Evolutionary conservation across 805 yeast genomes (phyloP).

Genomic region (Spathaspora gorwiae): DNA sequence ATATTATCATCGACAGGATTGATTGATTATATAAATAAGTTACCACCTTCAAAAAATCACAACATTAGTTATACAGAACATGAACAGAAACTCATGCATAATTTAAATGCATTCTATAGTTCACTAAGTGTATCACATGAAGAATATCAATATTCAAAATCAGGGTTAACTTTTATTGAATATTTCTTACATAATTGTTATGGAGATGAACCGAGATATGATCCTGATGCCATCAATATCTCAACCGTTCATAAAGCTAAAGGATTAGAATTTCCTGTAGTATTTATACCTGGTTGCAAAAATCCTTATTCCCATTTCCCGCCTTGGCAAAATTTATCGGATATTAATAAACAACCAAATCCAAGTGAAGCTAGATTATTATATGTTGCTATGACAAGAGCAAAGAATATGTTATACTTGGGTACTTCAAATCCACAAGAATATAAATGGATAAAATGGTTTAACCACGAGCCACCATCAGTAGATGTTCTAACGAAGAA

Average conservation of each 20-base stretch:
- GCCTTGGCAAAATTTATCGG: constrained; percentile 3
- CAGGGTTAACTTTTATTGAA: constrained; percentile 25
- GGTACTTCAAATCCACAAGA: constrained; percentile 11
- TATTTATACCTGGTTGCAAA: constrained; percentile 38
- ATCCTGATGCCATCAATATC: constrained; percentile 39
- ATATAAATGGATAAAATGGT: background rate
- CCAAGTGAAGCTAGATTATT: constrained; percentile 34
- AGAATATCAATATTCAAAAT: constrained; percentile 7
- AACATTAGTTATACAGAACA: background rate
- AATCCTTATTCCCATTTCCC: background rate
- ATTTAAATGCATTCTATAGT: constrained; percentile 16
- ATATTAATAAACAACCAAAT: background rate
- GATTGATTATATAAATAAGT: constrained; percentile 17
- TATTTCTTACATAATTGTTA: constrained; percentile 39
- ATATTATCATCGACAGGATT: constrained; percentile 22
- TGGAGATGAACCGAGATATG: constrained; percentile 26
- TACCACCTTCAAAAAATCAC: background rate
- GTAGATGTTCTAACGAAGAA: too few species aligned
- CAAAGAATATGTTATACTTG: constrained; percentile 42
- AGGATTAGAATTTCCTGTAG: constrained; percentile 70
- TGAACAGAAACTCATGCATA: constrained; percentile 6
- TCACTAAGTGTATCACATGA: constrained; percentile 16
- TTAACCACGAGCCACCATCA: too few species aligned
- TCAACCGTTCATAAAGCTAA: constrained; percentile 74
- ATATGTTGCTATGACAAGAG: constrained; percentile 68